phyloP scores from a whole-genome alignment of 1,139 yeast species.

The Pichia sp. region DNA sequence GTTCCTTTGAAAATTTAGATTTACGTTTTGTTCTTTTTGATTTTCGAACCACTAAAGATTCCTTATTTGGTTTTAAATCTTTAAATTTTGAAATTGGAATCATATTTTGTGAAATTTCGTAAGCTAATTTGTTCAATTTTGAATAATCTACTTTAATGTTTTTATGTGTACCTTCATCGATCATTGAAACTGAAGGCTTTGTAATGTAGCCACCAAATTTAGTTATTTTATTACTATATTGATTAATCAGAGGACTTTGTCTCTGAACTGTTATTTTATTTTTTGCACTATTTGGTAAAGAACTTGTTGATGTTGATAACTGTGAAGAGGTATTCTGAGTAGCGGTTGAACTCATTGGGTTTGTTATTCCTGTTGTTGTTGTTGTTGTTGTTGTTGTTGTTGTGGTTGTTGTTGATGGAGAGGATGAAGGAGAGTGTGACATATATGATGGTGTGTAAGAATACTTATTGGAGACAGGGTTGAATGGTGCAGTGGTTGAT shows the following conservation, averaged over 20 bases:
- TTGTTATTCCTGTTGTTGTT: background rate
- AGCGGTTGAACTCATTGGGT: background rate
- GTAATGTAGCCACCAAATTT: background rate
- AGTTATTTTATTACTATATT: background rate
- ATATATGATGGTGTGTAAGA: background rate
- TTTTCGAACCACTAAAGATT: conserved; percentile 19
- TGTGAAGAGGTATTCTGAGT: background rate
- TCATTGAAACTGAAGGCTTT: conserved; percentile 4
- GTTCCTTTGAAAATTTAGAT: conserved; percentile 62
- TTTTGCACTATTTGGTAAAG: background rate
- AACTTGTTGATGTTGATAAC: conserved; percentile 4
- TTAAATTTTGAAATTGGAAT: conserved; percentile 36
- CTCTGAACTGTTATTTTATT: background rate
- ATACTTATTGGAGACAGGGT: background rate
- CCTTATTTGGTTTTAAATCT: conserved; percentile 26
- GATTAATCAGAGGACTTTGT: background rate
- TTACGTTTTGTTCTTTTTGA: conserved; percentile 51
- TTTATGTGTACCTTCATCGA: conserved; percentile 12
- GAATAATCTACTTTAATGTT: conserved; percentile 17
- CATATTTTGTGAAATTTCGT: conserved; percentile 27
- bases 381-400: background rate
- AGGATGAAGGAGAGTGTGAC: background rate
- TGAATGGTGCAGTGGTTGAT: background rate
- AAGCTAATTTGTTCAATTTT: conserved; percentile 22
- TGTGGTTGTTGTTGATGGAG: background rate